These are phyloP conservation scores for Hypoxylon lienhwacheense DNA, from an alignment of 495 filamentous ascomycete species.

Conservation along the genomic window DNA sequence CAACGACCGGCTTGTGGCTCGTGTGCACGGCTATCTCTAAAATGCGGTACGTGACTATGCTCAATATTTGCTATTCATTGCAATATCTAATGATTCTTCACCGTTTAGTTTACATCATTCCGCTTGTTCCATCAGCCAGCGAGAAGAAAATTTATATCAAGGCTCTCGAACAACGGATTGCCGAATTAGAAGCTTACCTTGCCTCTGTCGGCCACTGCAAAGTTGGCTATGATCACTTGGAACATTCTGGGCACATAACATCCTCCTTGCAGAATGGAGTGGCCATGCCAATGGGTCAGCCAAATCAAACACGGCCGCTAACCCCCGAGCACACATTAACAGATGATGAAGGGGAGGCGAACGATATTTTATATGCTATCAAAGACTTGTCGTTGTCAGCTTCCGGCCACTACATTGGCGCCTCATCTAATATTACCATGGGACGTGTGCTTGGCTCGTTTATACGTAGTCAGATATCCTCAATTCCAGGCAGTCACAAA, in stretches of 20 bases:
- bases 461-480: conserved; percentile 29
- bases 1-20: conserved; percentile 35
- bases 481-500: conserved; percentile 9
- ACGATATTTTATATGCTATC: conserved; percentile 35
- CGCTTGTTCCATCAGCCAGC: conserved; percentile 33
- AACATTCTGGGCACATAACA: conserved; percentile 8
- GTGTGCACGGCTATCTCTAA: conserved; percentile 34
- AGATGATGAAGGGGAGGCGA: conserved; percentile 25
- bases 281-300: conserved; percentile 1
- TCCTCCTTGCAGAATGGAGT: conserved; percentile 14
- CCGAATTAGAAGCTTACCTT: conserved; percentile 37
- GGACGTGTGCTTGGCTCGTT: conserved; percentile 37
- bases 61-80: not conserved
- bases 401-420: conserved; percentile 36
- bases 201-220: conserved; percentile 25
- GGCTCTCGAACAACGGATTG: conserved; percentile 39
- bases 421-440: conserved; percentile 36
- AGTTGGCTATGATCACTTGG: conserved; percentile 28
- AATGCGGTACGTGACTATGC: conserved; percentile 32
- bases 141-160: conserved; percentile 43
- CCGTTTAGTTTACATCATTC: conserved; percentile 34
- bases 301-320: not conserved
- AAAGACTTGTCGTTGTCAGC: conserved; percentile 35
- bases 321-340: conserved; percentile 3
- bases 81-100: not conserved